Base-by-base conservation (phyloP, 345 rosid species). In the Populus alba region DNA sequence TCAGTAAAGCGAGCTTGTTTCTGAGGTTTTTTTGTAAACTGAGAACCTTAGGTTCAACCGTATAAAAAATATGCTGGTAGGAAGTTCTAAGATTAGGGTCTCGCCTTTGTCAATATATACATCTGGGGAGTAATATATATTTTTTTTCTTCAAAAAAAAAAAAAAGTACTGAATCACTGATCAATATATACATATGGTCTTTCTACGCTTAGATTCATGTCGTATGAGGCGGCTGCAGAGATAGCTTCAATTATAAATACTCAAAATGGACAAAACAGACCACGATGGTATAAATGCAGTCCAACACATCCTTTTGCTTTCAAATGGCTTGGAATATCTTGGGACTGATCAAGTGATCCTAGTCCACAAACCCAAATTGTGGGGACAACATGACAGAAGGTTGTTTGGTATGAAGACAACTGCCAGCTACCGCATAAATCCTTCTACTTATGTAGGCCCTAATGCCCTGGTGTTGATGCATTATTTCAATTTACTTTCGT, bases 351-450 rank as follows among this genome's bases (percentile, higher is more conserved):
- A 72, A 76, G 82, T 70, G 78, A 81, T 86, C 85, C 77, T 85
- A 81, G 86, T 83, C 94, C 97, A 87, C 90, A 77, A 8, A 68
- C 63, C 67, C 69, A 77, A 18, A 8, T 39, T 73, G 73, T 76
- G 77, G 79, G 77, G 83, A 77, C 84, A 80, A 68, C 79, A 35
- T 73, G 85, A 80, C 83, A 71, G 75, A 73, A 37, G 80, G 78
- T 71, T 80, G 83, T 77, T 80, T 8, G 79, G 38, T 75, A 20
- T 70, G 57, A 29, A 71, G 84, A 83, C 83, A 83, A 22, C 66
- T 39, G 63, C 69, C 76, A 55, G 69, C 77, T 73, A 75, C 87
- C 84, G 72, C 84, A 75, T 78, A 73, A 76, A 74, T 77, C 72
- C 57, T 66, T 63, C 53, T 76, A 45, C 63, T 22, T 13, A 41